Conservation (phyloP, 1,284 basidiomycete genomes). For the Abortiporus biennis region DNA sequence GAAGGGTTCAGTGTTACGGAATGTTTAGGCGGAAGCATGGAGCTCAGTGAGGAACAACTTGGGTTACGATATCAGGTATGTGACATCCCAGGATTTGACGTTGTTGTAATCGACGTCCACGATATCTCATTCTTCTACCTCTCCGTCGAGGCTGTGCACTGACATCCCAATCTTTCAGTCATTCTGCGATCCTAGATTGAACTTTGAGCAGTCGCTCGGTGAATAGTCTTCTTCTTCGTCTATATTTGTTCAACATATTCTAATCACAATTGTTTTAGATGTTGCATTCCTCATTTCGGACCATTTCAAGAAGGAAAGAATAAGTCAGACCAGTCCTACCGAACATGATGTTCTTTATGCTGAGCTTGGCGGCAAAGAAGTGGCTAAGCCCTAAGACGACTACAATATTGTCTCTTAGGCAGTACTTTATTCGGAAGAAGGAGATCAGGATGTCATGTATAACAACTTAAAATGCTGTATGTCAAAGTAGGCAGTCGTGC, state of each 20-base stretch:
- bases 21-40: constrained; percentile 80
- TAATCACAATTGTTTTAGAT: constrained; percentile 33
- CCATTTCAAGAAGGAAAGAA: constrained; percentile 66
- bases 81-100: background rate
- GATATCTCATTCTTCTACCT: constrained; percentile 3
- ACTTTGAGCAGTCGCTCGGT: constrained; percentile 82
- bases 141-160: too few relatives aligned
- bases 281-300: constrained; percentile 78
- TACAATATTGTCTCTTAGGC: too few relatives aligned
- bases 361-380: constrained; percentile 27
- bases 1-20: constrained; percentile 92
- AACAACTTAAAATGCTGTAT: too few relatives aligned
- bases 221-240: constrained; percentile 19
- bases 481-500: too few relatives aligned
- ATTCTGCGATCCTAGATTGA: constrained; percentile 78
- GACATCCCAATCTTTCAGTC: constrained; percentile 45
- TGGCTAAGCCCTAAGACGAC: too few relatives aligned
- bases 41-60: constrained; percentile 67
- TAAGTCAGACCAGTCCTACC: constrained; percentile 16
- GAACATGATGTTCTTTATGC: constrained; percentile 23
- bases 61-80: constrained; percentile 68
- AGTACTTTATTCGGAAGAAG: too few relatives aligned
- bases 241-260: background rate
- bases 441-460: too few relatives aligned
- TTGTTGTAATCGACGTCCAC: too few relatives aligned